Evolutionary conservation across 192 early-diverging fungal genomes (phyloP).

Genomic region (Entomortierella chlamydospora): DNA sequence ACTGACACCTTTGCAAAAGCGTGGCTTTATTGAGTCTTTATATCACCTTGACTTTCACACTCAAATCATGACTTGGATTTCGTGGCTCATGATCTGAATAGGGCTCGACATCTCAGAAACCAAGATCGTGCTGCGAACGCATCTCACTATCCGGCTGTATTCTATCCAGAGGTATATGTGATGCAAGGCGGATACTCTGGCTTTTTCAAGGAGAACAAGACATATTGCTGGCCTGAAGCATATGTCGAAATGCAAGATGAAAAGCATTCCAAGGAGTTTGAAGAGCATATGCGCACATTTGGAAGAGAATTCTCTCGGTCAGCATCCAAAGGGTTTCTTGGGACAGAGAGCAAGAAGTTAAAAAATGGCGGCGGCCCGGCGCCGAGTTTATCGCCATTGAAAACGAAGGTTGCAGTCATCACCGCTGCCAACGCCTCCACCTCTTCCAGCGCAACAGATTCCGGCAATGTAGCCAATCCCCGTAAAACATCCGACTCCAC

Average conservation of each 20-base stretch:
- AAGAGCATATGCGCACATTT: slow-evolving; percentile 28
- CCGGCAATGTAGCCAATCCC: too few species aligned
- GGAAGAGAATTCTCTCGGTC: slow-evolving; percentile 26
- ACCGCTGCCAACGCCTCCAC: neutral
- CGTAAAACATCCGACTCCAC: too few species aligned
- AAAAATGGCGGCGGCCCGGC: neutral
- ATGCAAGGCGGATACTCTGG: slow-evolving; percentile 86
- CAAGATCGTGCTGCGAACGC: slow-evolving; percentile 80
- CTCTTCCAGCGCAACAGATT: neutral
- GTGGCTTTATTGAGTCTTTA: too few species aligned
- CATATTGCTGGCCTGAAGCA: slow-evolving; percentile 75
- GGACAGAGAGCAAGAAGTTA: slow-evolving; percentile 8
- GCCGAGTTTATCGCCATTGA: neutral
- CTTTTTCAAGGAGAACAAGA: slow-evolving; percentile 72
- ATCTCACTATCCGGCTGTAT: slow-evolving; percentile 76
- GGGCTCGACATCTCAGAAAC: slow-evolving; percentile 79
- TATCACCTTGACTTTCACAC: too few species aligned
- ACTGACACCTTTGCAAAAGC: neutral
- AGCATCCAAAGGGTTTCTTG: slow-evolving; percentile 38
- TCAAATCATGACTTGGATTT: too few species aligned
- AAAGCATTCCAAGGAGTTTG: slow-evolving; percentile 64
- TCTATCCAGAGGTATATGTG: slow-evolving; percentile 90
- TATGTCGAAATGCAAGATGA: slow-evolving; percentile 86
- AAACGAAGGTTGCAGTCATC: neutral
- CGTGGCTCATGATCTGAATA: slow-evolving; percentile 8